These are phyloP conservation scores for Ceratobasidium sp. DNA, from an alignment of 1,284 basidiomycete genomes.

Conservation along the genomic window DNA sequence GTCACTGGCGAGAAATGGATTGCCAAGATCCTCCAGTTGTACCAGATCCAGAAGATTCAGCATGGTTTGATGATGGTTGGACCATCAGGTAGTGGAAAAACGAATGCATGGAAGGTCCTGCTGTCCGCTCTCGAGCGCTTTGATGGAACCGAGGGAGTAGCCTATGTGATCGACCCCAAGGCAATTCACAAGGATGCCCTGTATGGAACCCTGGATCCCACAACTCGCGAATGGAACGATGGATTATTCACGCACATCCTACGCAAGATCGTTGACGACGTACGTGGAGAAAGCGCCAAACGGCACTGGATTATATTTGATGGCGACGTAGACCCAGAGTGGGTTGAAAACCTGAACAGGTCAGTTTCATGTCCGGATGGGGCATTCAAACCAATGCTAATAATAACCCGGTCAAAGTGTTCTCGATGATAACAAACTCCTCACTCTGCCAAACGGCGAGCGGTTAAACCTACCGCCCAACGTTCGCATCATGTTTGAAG, in stretches of 20 bases:
- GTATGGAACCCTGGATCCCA: constrained; percentile 97
- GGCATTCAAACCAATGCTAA: background rate
- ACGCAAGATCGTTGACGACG: constrained; percentile 98
- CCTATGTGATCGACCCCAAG: constrained; percentile 99
- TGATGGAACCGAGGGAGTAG: constrained; percentile 91
- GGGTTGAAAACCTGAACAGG: constrained; percentile 99
- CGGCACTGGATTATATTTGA: constrained; percentile 99
- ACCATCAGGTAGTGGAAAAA: constrained; percentile 97
- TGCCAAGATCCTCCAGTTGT: constrained; percentile 96
- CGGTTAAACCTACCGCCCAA: constrained; percentile 97
- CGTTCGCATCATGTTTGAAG: constrained; percentile 99
- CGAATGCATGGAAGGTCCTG: constrained; percentile 96
- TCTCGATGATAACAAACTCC: constrained; percentile 97
- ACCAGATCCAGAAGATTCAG: constrained; percentile 99
- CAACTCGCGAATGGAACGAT: constrained; percentile 99
- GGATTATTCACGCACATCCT: constrained; percentile 98
- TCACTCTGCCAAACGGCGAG: constrained; percentile 98
- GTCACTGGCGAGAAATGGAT: constrained; percentile 92
- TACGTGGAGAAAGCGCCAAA: constrained; percentile 96
- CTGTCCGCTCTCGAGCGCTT: constrained; percentile 91
- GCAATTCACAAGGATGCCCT: constrained; percentile 99
- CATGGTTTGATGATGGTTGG: constrained; percentile 99
- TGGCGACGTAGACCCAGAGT: constrained; percentile 99
- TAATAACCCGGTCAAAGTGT: constrained; percentile 70
- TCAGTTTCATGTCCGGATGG: constrained; percentile 56